A percentile compares a stretch with the other conserved stretches of the same genome.
Conservation (phyloP, 169 alveolate genomes). For the Cyclospora cayetanensis region DNA sequence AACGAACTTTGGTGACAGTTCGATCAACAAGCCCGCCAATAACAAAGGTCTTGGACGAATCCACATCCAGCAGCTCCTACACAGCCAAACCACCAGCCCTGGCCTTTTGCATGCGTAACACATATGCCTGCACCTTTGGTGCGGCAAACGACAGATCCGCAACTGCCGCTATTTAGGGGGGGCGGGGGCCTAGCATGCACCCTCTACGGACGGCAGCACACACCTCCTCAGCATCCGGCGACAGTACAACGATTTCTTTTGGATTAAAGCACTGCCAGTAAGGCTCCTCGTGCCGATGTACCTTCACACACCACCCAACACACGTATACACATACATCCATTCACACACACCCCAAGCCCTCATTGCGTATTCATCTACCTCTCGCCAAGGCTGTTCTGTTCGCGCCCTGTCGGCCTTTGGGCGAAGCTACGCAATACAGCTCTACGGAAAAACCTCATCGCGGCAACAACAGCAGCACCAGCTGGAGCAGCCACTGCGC, state of each 20-base stretch:
- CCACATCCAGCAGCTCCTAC: constrained; percentile 55
- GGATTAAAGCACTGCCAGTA: constrained; percentile 65
- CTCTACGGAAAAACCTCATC: neutral
- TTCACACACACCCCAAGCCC: too few relatives aligned
- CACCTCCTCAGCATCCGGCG: constrained; percentile 73
- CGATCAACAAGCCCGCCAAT: constrained; percentile 70
- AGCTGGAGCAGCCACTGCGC: neutral
- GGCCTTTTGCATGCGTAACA: too few relatives aligned
- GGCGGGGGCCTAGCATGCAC: neutral
- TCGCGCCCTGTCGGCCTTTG: too few relatives aligned
- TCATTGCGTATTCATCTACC: neutral
- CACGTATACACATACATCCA: too few relatives aligned
- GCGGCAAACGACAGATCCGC: too few relatives aligned
- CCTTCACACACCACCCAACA: neutral
- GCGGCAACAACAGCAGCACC: neutral
- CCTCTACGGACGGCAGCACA: neutral
- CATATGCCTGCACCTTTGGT: too few relatives aligned
- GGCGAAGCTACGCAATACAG: neutral
- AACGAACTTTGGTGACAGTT: constrained; percentile 34
- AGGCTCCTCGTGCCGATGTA: constrained; percentile 66
- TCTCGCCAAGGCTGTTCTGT: too few relatives aligned
- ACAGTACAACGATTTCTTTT: constrained; percentile 45
- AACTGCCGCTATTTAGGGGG: too few relatives aligned
- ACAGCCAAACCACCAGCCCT: too few relatives aligned
- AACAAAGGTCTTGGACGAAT: constrained; percentile 48